phyloP scores from a whole-genome alignment of 2,329 filamentous ascomycete species.

The Aureobasidium lini region DNA sequence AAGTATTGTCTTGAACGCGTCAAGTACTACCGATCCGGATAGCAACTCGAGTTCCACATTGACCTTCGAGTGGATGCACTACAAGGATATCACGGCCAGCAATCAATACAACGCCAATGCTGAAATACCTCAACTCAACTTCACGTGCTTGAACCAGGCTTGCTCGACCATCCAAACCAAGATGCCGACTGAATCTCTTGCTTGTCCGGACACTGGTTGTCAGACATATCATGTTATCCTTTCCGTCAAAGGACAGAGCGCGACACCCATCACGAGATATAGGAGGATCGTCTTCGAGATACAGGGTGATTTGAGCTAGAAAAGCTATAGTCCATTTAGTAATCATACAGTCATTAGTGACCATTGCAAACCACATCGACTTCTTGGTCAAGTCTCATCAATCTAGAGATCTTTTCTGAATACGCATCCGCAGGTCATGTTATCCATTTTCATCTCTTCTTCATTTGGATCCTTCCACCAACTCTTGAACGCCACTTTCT shows the following conservation, averaged over 20 bases:
- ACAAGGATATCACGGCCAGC: constrained; percentile 35
- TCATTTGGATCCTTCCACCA: not conserved
- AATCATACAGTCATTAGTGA: not conserved
- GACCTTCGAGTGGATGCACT: constrained; percentile 46
- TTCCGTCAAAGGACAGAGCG: constrained; percentile 40
- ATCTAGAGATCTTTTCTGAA: not conserved
- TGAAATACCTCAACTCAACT: constrained; percentile 27
- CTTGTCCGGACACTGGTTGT: constrained; percentile 32
- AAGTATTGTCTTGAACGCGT: constrained; percentile 38
- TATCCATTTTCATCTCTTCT: not conserved
- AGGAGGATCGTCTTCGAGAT: constrained; percentile 34
- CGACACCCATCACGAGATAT: constrained; percentile 41
- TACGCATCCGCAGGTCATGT: not conserved
- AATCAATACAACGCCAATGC: constrained; percentile 36
- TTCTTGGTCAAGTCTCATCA: not conserved
- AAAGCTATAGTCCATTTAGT: not conserved
- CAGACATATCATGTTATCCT: constrained; percentile 44
- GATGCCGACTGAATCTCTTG: constrained; percentile 21
- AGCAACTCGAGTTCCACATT: constrained; percentile 26
- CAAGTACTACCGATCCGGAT: constrained; percentile 42
- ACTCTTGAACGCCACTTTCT: not conserved
- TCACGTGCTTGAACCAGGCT: constrained; percentile 27
- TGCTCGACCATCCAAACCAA: constrained; percentile 22
- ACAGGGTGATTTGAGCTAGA: not conserved
- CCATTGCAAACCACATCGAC: not conserved